Base-by-base conservation (phyloP, 2,329 filamentous ascomycete species). In the Ceratocystis huliohia region DNA sequence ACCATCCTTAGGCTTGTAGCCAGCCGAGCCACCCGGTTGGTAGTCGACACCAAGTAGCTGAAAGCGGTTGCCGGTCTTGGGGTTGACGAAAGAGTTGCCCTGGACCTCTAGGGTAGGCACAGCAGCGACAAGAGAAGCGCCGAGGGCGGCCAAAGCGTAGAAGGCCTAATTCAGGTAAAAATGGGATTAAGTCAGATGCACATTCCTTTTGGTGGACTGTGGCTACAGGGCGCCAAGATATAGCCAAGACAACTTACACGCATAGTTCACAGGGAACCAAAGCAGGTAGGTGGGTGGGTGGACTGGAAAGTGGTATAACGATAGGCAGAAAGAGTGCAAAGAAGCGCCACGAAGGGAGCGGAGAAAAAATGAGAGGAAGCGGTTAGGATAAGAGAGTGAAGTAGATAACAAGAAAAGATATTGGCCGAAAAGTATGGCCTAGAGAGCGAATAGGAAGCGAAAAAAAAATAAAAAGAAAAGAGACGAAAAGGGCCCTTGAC, bases 1-100 rank as follows among this genome's bases (percentile, higher is more conserved):
- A 64, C 80, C 79, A 15, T 75, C 73, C 0, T 71, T 70, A 61
- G 84, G 81, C 71, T 86, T 76, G 75, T 85, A 87, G 61, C 81
- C 84, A 57, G 84, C 79, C 69, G 82, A 83, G 69, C 86, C 86
- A 68, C 84, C 85, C 56, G 85, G 85, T 74, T 88, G 86, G 76
- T 88, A 88, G 72, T 85, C 86, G 70, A 86, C 80, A 70, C 86
- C 86, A 63, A 86, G 80, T 68, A 88, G 79, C 76, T 87, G 83
- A 75, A 87, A 87, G 69, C 80, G 81, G 71, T 83, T 78, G 68
- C 83, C 82, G 25, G 79, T 82, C 67, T 76, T 75, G 53, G 81
- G 76, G 74, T 86, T 84, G 74, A 87, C 78, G 68, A 88, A 85
- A 72, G 84, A 77, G 68, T 78, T 78, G 70, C 82, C 83, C 67